Conservation (phyloP, 139 green algal species). For the Picochlorum costavermella region DNA sequence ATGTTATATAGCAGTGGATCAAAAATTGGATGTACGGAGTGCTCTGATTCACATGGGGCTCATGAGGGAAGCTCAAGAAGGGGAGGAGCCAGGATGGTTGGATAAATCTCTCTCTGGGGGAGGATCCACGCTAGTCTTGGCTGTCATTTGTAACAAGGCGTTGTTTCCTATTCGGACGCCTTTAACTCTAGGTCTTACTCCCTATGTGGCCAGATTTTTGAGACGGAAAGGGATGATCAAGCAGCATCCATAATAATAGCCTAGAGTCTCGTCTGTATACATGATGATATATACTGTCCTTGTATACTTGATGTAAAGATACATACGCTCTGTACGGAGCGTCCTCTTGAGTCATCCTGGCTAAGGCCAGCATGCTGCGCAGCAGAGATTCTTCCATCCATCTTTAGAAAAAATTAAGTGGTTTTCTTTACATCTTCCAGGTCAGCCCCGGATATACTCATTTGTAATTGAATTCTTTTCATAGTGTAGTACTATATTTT, state of each 20-base stretch:
- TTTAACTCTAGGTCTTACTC: conserved; percentile 42
- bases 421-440: no score
- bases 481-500: no score
- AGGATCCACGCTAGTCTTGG: conserved; percentile 39
- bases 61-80: conserved; percentile 12
- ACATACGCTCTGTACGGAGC: no score
- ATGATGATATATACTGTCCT: no score
- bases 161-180: conserved; percentile 41
- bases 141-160: conserved; percentile 51
- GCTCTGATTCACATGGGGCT: conserved; percentile 27
- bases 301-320: no score
- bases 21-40: conserved; percentile 27
- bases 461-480: no score
- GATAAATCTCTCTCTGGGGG: conserved; percentile 22
- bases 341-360: no score
- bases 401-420: no score
- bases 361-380: no score
- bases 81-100: conserved; percentile 22
- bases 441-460: no score
- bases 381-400: no score
- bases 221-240: conserved; percentile 3
- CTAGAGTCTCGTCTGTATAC: no score
- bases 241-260: neutral
- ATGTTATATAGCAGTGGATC: conserved; percentile 40
- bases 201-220: conserved; percentile 31